Evolutionary conservation across 2,329 filamentous ascomycete species (phyloP).

Genomic region (Zarea fungicola): DNA sequence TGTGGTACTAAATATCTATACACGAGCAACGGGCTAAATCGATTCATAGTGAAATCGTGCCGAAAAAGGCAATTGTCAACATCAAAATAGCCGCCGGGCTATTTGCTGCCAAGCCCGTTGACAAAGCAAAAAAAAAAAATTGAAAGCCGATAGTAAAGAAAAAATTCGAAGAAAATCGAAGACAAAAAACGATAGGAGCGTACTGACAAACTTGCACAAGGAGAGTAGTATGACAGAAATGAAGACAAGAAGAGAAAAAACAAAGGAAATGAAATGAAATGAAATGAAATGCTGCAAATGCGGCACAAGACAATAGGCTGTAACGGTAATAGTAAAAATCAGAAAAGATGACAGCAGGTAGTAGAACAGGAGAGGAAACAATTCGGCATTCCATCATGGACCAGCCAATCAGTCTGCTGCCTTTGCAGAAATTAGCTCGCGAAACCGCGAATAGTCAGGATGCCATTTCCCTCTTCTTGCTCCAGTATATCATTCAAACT

Average conservation of each 20-base stretch:
- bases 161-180: slow-evolving; percentile 61
- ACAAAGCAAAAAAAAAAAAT: slow-evolving; percentile 6
- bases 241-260: slow-evolving; percentile 10
- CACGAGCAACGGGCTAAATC: slow-evolving; percentile 28
- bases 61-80: slow-evolving; percentile 2
- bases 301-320: slow-evolving; percentile 34
- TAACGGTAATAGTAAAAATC: slow-evolving; percentile 31
- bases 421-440: slow-evolving; percentile 42
- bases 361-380: slow-evolving; percentile 19
- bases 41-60: slow-evolving; percentile 17
- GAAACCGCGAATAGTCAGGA: slow-evolving; percentile 26
- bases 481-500: slow-evolving; percentile 15
- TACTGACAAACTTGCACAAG: slow-evolving; percentile 20
- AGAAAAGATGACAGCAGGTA: slow-evolving; percentile 33
- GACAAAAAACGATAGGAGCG: slow-evolving; percentile 32
- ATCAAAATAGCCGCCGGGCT: slow-evolving; percentile 1
- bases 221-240: slow-evolving; percentile 23
- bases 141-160: slow-evolving; percentile 22
- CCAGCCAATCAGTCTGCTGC: slow-evolving; percentile 44
- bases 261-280: slow-evolving; percentile 8
- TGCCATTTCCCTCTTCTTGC: slow-evolving; percentile 24
- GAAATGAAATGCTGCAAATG: slow-evolving; percentile 15
- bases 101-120: slow-evolving; percentile 10
- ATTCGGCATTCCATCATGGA: slow-evolving; percentile 41
- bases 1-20: slow-evolving; percentile 29